phyloP scores from a whole-genome alignment of 352 stramenopile genomes.

The Phytophthora brassicae region DNA sequence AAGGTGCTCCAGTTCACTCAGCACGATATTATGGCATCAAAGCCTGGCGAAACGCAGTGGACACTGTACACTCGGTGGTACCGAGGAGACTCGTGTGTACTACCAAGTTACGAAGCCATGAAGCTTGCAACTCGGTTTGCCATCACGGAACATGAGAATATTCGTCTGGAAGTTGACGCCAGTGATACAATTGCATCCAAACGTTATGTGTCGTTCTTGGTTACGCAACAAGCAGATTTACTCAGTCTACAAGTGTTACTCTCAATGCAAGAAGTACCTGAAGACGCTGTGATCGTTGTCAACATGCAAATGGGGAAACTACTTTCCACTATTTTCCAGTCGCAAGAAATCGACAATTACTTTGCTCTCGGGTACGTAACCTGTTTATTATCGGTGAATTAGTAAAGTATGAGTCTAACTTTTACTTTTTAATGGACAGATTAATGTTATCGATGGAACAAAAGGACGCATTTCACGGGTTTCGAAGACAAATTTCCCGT shows the following conservation, averaged over 20 bases:
- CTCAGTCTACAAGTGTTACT: slow-evolving; percentile 69
- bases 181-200: slow-evolving; percentile 61
- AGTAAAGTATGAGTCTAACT: neutral
- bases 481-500: slow-evolving; percentile 74
- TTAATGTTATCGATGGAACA: slow-evolving; percentile 81
- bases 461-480: slow-evolving; percentile 66
- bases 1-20: slow-evolving; percentile 57
- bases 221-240: slow-evolving; percentile 63
- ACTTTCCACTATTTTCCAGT: slow-evolving; percentile 72
- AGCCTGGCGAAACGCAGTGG: slow-evolving; percentile 12
- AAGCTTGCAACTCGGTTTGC: slow-evolving; percentile 59
- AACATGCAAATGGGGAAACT: slow-evolving; percentile 57
- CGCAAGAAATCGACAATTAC: slow-evolving; percentile 67
- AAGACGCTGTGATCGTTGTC: slow-evolving; percentile 50
- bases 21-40: slow-evolving; percentile 16
- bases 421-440: slow-evolving; percentile 24
- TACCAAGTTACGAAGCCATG: slow-evolving; percentile 57
- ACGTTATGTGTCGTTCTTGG: slow-evolving; percentile 64
- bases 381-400: neutral
- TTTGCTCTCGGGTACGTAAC: slow-evolving; percentile 57
- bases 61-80: slow-evolving; percentile 62
- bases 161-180: slow-evolving; percentile 20
- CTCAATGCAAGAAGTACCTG: slow-evolving; percentile 56
- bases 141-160: slow-evolving; percentile 53
- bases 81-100: slow-evolving; percentile 50